Evolutionary conservation across 345 rosid genomes (phyloP).

Genomic region (Isatis tinctoria): DNA sequence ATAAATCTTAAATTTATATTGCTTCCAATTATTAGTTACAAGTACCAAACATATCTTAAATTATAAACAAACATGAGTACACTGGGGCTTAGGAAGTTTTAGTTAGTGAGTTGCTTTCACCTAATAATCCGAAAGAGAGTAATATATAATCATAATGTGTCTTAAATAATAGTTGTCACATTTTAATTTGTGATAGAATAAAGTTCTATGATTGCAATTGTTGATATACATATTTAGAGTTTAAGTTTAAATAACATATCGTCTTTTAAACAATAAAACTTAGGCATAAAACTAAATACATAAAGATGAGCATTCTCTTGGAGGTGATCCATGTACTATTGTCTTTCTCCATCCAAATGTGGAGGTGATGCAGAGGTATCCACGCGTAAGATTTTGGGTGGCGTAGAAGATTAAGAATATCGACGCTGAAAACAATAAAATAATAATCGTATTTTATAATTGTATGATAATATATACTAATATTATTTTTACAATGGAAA

Average conservation of each 20-base stretch:
- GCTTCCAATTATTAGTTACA: slow-evolving; percentile 10
- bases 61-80: slow-evolving; percentile 18
- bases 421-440: neutral
- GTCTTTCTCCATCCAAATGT: neutral
- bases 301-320: neutral
- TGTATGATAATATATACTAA: neutral
- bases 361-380: neutral
- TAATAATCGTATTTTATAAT: neutral
- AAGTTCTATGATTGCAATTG: slow-evolving; percentile 4
- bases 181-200: neutral
- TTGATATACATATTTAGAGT: neutral
- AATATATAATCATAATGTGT: neutral
- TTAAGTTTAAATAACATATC: neutral
- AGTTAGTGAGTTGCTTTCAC: slow-evolving; percentile 22
- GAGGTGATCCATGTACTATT: neutral
- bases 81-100: neutral
- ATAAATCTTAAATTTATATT: neutral
- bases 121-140: slow-evolving; percentile 7
- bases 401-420: neutral
- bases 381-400: neutral
- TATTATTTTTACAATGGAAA: neutral
- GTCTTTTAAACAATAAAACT: neutral
- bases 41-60: neutral
- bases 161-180: neutral
- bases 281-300: neutral